phyloP scores from a whole-genome alignment of 148 eudicot species.

The Vaccinium myrtillus region DNA sequence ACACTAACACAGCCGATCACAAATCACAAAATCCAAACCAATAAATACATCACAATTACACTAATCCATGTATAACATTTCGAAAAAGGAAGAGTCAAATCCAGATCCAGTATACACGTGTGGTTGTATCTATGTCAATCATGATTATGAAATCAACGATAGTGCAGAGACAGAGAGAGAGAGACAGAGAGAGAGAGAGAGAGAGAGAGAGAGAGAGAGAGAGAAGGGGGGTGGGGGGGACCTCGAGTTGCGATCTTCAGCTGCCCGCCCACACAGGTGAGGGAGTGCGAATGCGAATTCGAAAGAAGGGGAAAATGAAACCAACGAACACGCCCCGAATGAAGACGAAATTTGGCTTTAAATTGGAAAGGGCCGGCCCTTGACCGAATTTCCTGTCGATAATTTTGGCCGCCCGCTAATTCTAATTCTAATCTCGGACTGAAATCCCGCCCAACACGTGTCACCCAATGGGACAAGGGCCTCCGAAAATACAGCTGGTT shows the following conservation, averaged over 20 bases:
- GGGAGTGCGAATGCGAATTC: conserved; percentile 8
- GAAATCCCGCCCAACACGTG: background rate
- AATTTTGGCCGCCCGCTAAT: conserved; percentile 21
- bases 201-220: too few species aligned
- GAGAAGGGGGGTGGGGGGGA: background rate
- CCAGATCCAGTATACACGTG: background rate
- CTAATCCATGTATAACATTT: background rate
- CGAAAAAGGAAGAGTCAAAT: background rate
- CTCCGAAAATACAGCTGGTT: conserved; percentile 9
- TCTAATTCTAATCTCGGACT: background rate
- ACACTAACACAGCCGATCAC: background rate
- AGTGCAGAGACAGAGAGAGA: too few species aligned
- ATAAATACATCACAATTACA: background rate
- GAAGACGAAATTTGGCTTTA: conserved; percentile 8
- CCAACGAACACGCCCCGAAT: conserved; percentile 5
- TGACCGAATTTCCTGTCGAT: conserved; percentile 13
- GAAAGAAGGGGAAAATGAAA: conserved; percentile 14
- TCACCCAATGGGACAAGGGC: background rate
- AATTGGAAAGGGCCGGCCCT: background rate
- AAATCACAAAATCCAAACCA: background rate
- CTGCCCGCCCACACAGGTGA: conserved; percentile 9
- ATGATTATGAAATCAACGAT: too few species aligned
- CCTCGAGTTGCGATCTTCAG: background rate
- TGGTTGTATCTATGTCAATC: background rate
- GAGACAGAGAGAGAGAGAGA: too few species aligned